Evolutionary conservation across 2,329 filamentous ascomycete genomes (phyloP).

Genomic region (Lachnellula hyalina): DNA sequence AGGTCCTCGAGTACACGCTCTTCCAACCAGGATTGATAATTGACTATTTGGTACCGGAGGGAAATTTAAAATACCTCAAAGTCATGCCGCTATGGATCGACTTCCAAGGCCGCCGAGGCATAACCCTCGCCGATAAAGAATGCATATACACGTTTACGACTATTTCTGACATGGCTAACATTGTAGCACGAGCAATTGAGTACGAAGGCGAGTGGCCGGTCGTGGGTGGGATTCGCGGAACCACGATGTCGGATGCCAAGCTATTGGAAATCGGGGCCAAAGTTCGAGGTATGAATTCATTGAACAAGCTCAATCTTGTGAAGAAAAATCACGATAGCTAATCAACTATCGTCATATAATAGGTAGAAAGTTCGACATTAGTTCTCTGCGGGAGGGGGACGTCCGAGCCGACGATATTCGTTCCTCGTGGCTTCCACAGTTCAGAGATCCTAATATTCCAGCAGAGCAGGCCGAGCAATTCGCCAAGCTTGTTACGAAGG

Average conservation of each 20-base stretch:
- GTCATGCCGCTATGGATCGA: conserved; percentile 32
- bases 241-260: conserved; percentile 26
- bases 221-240: conserved; percentile 35
- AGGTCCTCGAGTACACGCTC: conserved; percentile 37
- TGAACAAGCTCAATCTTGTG: not conserved
- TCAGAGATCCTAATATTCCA: conserved; percentile 31
- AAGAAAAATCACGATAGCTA: too few relatives aligned
- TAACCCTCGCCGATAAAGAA: conserved; percentile 33
- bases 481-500: conserved; percentile 28
- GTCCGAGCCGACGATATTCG: conserved; percentile 10
- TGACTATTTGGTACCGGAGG: conserved; percentile 40
- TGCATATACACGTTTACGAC: conserved; percentile 29
- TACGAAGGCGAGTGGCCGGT: conserved; percentile 38
- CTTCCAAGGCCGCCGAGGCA: conserved; percentile 32
- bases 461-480: conserved; percentile 24
- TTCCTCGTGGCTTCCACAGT: conserved; percentile 31
- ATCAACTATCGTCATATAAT: not conserved
- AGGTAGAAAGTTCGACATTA: conserved; percentile 12
- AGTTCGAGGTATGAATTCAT: conserved; percentile 27
- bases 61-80: conserved; percentile 33
- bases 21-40: conserved; percentile 43
- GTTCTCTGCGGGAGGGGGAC: conserved; percentile 12
- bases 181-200: conserved; percentile 35
- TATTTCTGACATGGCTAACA: conserved; percentile 32
- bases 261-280: conserved; percentile 33